A percentile compares a stretch with the other conserved stretches of the same genome.
Evolutionary conservation across 805 yeast genomes (phyloP).

Genomic region (Nakazawaea wyomingensis): DNA sequence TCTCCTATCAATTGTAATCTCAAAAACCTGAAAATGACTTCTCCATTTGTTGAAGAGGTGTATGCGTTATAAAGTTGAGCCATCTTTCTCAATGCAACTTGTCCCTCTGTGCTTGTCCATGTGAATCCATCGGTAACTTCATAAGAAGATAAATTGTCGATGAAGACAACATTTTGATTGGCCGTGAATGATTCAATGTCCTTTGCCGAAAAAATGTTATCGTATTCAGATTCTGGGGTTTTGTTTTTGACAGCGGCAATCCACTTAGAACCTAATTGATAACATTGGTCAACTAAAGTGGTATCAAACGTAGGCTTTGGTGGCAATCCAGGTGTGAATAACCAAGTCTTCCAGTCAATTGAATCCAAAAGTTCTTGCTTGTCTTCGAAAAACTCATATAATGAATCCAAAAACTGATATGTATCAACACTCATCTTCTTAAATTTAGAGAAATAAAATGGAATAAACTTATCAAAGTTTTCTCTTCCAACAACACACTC

Average conservation of each 20-base stretch:
- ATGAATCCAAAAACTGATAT: constrained; percentile 69
- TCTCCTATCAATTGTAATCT: constrained; percentile 57
- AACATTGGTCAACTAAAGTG: constrained; percentile 68
- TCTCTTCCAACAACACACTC: constrained; percentile 67
- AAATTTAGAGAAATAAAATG: constrained; percentile 67
- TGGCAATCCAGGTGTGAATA: constrained; percentile 80
- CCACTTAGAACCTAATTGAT: constrained; percentile 66
- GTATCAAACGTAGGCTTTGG: constrained; percentile 83
- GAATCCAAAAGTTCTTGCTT: constrained; percentile 50
- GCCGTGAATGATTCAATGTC: constrained; percentile 62
- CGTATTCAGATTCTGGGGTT: constrained; percentile 18
- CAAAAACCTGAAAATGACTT: constrained; percentile 75
- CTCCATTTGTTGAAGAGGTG: constrained; percentile 63
- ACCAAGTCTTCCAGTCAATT: constrained; percentile 85
- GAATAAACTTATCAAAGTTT: constrained; percentile 74
- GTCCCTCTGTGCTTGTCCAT: constrained; percentile 28
- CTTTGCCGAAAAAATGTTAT: constrained; percentile 30
- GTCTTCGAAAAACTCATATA: constrained; percentile 53
- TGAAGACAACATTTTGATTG: constrained; percentile 73
- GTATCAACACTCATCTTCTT: constrained; percentile 73
- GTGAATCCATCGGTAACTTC: constrained; percentile 38
- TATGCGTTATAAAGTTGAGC: constrained; percentile 33
- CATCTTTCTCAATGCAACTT: constrained; percentile 28
- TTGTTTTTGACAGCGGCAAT: constrained; percentile 26
- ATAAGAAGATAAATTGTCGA: constrained; percentile 57